Conservation (phyloP, 345 rosid genomes). For the Jatropha curcas region DNA sequence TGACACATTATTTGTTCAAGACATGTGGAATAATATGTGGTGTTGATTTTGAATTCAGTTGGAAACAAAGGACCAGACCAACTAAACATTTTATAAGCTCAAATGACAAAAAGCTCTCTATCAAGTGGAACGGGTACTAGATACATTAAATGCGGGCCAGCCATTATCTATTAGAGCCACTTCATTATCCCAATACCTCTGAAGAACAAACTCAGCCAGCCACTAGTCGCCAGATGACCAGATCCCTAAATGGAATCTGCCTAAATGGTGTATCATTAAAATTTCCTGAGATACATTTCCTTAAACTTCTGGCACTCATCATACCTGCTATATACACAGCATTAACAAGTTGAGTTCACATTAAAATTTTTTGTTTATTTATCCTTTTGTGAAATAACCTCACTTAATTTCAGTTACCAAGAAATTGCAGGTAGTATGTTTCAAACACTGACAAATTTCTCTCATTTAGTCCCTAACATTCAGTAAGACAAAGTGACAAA, state of each 20-base stretch:
- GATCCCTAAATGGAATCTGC: neutral
- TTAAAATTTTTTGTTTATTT: neutral
- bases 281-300: neutral
- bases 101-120: neutral
- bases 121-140: neutral
- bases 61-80: neutral
- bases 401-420: neutral
- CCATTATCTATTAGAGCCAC: neutral
- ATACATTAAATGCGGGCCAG: neutral
- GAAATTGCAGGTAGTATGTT: neutral
- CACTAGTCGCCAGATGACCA: neutral
- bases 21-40: neutral
- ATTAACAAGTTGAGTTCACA: neutral
- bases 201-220: neutral
- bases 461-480: neutral
- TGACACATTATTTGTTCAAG: neutral
- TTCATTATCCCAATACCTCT: no score
- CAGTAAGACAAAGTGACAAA: neutral
- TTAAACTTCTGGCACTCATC: no score
- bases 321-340: neutral
- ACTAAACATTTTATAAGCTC: neutral
- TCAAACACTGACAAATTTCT: neutral
- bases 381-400: neutral
- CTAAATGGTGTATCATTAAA: neutral
- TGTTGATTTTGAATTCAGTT: neutral